phyloP scores from a whole-genome alignment of 805 yeast genomes.

The Kurtzmaniella cleridarum region DNA sequence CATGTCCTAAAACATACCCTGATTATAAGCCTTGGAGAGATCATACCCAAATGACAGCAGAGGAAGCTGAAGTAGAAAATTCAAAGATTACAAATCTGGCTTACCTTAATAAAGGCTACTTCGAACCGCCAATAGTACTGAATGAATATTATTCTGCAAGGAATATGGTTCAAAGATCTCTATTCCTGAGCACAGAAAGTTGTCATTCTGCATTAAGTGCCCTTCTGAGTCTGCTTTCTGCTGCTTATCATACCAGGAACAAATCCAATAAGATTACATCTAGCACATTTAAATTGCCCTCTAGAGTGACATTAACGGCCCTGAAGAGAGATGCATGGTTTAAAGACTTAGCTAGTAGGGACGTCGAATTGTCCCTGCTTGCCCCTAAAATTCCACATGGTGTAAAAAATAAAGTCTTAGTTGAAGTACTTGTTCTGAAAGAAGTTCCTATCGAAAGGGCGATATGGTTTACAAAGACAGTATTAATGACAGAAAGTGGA shows the following conservation, averaged over 20 bases:
- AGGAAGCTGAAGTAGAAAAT: slow-evolving; percentile 40
- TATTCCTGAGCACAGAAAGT: slow-evolving; percentile 29
- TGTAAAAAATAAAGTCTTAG: slow-evolving; percentile 60
- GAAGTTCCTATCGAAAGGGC: slow-evolving; percentile 77
- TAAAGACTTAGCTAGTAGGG: slow-evolving; percentile 65
- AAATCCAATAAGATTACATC: slow-evolving; percentile 32
- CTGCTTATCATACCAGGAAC: slow-evolving; percentile 32
- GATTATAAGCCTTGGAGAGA: slow-evolving; percentile 73
- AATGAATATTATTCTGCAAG: slow-evolving; percentile 71
- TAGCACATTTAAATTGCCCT: slow-evolving; percentile 65
- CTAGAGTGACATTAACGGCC: slow-evolving; percentile 86
- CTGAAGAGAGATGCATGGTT: slow-evolving; percentile 84
- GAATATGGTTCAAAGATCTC: slow-evolving; percentile 46
- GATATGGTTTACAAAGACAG: slow-evolving; percentile 86
- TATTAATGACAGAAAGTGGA: slow-evolving; percentile 61
- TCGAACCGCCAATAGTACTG: slow-evolving; percentile 54
- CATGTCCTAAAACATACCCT: slow-evolving; percentile 42
- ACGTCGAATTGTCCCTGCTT: slow-evolving; percentile 59
- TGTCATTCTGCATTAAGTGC: slow-evolving; percentile 32
- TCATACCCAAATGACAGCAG: slow-evolving; percentile 25
- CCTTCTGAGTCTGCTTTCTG: slow-evolving; percentile 32
- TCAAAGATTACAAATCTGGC: slow-evolving; percentile 42
- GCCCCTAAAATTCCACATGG: slow-evolving; percentile 89
- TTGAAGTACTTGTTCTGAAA: slow-evolving; percentile 68
- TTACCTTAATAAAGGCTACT: slow-evolving; percentile 64